Evolutionary conservation across 345 rosid species (phyloP), one percentile per base, ranked within the genome.

Genomic region (Durio zibethinus): DNA sequence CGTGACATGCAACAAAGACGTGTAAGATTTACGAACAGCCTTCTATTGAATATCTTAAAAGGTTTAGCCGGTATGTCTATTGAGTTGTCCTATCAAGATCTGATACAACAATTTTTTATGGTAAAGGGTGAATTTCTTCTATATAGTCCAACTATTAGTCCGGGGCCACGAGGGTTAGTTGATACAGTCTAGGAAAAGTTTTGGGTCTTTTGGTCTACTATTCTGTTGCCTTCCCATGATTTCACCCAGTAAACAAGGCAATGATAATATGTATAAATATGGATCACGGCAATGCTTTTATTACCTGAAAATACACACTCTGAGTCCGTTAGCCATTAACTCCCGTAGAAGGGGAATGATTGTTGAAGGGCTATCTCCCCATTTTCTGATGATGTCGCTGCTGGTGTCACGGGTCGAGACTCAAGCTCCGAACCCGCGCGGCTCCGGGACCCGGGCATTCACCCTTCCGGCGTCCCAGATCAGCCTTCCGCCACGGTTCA

Each of bases 221-320:
- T 15, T 2, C 53, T 14, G 20, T 15, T 48, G 1, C 16, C 53
- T 0, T 48, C n/a, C n/a, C n/a, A n/a, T n/a, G 53, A 12, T 43
- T 56, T n/a, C 47, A 60, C 5, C 18, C 12, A n/a, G 38, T 35
- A 20, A 29, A 62, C 33, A 48, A 21, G 35, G 15, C 20, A 8
- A 72, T n/a, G 10, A 35, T 67, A n/a, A 67, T 2, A 43, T 16
- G n/a, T 23, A 25, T 23, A 15, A 23, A 42, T 21, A 67, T 2
- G 4, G 14, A 15, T 54, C 31, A 61, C 16, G 66, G 23, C 12
- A 70, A 27, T 25, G 36, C 2, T 42, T 61, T 45, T 23, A 11
- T 20, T 85, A 91, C 95, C 93, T 91, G 59, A 85, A 95, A 38
- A 95, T 73, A 97, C 98, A 90, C 6, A 92, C 91, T 40, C 93